A percentile compares a stretch with the other conserved stretches of the same genome.
Conservation (phyloP, 805 yeast species). For the Yamadazyma philogaea region DNA sequence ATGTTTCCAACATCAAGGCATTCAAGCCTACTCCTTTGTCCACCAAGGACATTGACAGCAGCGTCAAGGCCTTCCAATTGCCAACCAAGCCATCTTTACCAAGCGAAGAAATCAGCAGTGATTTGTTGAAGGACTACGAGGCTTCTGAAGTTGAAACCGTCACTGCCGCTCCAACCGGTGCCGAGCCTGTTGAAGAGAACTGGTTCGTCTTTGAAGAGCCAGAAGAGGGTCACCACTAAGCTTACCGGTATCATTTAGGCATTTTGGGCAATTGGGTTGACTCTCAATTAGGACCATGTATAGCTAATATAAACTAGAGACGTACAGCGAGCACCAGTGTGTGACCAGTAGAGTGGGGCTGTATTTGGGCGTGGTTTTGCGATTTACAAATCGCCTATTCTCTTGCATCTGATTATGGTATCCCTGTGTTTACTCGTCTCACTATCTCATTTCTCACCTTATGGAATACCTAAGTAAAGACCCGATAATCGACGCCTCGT, state of each 20-base stretch:
- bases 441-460: background rate
- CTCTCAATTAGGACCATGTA: background rate
- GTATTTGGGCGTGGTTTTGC: too few species aligned
- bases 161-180: conserved; percentile 25
- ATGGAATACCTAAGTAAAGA: conserved; percentile 23
- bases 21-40: conserved; percentile 81
- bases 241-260: background rate
- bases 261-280: background rate
- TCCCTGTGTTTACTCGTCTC: background rate
- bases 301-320: background rate
- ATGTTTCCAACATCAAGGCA: conserved; percentile 79
- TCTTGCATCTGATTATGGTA: too few species aligned
- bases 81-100: conserved; percentile 82
- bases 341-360: too few species aligned
- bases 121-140: conserved; percentile 69
- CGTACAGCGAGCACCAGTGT: too few species aligned
- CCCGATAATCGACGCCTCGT: conserved; percentile 35
- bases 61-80: conserved; percentile 77
- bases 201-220: conserved; percentile 72
- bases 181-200: conserved; percentile 59
- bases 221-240: conserved; percentile 48
- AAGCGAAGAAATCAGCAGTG: conserved; percentile 62
- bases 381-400: too few species aligned
- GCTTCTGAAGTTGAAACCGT: conserved; percentile 59
- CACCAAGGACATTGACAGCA: conserved; percentile 70